These are phyloP conservation scores for Heliosperma pusillum DNA, from an alignment of 148 eudicot species.

Conservation along the genomic window DNA sequence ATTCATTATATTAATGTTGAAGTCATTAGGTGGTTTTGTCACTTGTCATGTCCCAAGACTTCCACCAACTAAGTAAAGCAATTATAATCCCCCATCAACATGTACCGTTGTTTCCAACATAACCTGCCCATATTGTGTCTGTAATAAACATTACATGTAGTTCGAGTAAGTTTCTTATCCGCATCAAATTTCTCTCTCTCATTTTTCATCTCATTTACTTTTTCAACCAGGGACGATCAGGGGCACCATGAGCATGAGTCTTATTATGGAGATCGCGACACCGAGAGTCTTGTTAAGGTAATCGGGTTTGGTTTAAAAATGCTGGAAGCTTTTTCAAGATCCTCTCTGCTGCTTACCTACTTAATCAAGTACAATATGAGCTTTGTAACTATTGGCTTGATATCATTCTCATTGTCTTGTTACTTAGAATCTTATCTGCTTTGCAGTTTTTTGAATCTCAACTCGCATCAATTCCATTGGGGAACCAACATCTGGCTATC, in stretches of 20 bases:
- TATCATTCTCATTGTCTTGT: conserved; percentile 6
- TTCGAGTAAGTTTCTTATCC: neutral
- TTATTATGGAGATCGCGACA: conserved; percentile 95
- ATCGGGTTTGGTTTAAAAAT: neutral
- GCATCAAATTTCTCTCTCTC: neutral
- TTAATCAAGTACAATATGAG: neutral
- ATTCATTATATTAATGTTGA: neutral
- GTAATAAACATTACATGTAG: neutral
- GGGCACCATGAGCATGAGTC: conserved; percentile 91
- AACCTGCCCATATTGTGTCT: neutral
- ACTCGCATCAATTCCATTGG: conserved; percentile 60
- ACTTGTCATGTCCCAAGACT: neutral
- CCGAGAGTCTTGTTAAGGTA: conserved; percentile 83
- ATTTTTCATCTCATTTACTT: neutral
- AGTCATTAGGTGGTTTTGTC: neutral
- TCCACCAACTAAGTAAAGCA: neutral
- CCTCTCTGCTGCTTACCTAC: neutral
- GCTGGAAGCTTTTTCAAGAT: neutral
- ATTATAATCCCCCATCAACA: neutral
- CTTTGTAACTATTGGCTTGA: neutral
- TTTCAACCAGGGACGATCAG: conserved; percentile 56
- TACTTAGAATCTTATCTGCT: conserved; percentile 19
- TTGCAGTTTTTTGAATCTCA: conserved; percentile 69
- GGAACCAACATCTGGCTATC: conserved; percentile 40
- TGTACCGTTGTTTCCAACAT: neutral